phyloP scores from a whole-genome alignment of 2,329 filamentous ascomycete genomes.

The Cordyceps pruinosa region DNA sequence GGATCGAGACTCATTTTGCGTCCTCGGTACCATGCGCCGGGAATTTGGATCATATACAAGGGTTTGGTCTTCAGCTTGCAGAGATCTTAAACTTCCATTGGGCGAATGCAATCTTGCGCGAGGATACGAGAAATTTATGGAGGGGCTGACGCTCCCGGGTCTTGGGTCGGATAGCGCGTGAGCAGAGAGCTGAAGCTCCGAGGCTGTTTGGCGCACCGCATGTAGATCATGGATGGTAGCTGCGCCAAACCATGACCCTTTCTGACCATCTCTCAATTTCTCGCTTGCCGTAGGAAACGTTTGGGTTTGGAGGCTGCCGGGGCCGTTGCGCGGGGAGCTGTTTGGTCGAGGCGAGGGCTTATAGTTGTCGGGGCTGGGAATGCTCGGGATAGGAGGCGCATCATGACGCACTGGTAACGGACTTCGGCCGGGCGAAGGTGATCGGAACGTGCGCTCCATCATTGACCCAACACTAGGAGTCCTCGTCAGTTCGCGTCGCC shows the following conservation, averaged over 20 bases:
- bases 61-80: conserved; percentile 26
- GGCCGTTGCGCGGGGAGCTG: conserved; percentile 23
- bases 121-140: conserved; percentile 55
- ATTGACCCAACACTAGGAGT: conserved; percentile 71
- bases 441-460: conserved; percentile 81
- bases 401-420: conserved; percentile 34
- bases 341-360: conserved; percentile 20
- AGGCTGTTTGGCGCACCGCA: conserved; percentile 40
- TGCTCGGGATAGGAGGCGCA: conserved; percentile 67
- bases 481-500: conserved; percentile 49
- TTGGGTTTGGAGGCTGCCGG: conserved; percentile 37
- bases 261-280: conserved; percentile 35
- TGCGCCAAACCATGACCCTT: conserved; percentile 43
- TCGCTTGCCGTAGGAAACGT: conserved; percentile 49
- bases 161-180: conserved; percentile 27
- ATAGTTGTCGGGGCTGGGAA: conserved; percentile 47
- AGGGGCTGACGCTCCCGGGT: conserved; percentile 42
- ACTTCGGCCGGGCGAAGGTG: conserved; percentile 54
- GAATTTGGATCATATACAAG: conserved; percentile 62
- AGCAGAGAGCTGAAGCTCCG: conserved; percentile 28
- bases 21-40: conserved; percentile 50
- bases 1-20: conserved; percentile 36
- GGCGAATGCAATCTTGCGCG: conserved; percentile 37
- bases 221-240: conserved; percentile 35
- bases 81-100: conserved; percentile 10